These are phyloP conservation scores for Colletotrichum somersetense DNA, from an alignment of 2,329 filamentous ascomycete genomes.

Conservation along the genomic window DNA sequence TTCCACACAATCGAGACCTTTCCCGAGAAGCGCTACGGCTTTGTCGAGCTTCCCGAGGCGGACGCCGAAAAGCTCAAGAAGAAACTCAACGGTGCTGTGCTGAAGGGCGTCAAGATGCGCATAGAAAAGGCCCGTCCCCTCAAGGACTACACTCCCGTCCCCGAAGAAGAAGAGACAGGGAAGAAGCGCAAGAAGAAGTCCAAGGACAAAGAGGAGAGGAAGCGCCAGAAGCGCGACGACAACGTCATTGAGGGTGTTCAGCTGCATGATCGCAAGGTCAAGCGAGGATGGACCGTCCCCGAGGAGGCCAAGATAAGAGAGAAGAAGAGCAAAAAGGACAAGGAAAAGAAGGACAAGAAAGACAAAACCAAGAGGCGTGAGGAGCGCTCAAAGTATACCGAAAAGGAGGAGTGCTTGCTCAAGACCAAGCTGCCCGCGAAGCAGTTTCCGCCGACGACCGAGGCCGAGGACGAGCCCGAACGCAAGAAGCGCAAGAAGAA, in stretches of 20 bases:
- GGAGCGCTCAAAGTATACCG: constrained; percentile 82
- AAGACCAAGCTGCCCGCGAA: constrained; percentile 76
- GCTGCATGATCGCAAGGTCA: constrained; percentile 81
- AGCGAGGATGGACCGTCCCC: constrained; percentile 88
- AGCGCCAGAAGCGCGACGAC: constrained; percentile 65
- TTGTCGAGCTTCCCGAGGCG: constrained; percentile 81
- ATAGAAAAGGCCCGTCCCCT: constrained; percentile 84
- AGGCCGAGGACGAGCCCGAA: constrained; percentile 54
- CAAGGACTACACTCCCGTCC: constrained; percentile 59
- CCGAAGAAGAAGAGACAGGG: constrained; percentile 50
- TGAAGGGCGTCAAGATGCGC: constrained; percentile 87
- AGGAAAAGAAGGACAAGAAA: constrained; percentile 60
- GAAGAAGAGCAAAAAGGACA: constrained; percentile 60
- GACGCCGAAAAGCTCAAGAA: constrained; percentile 93
- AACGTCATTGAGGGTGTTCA: constrained; percentile 75
- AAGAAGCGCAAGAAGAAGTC: constrained; percentile 60
- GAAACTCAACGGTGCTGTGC: constrained; percentile 87
- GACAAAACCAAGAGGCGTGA: constrained; percentile 68
- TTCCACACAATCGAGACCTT: constrained; percentile 89
- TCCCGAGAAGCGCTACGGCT: constrained; percentile 91
- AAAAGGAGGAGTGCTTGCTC: constrained; percentile 85
- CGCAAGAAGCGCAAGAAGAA: constrained; percentile 72
- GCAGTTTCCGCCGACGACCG: constrained; percentile 53
- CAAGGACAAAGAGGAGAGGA: constrained; percentile 50
- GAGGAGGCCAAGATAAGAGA: constrained; percentile 62